These are phyloP conservation scores for Wickerhamiella galacta DNA, from an alignment of 805 yeast genomes.

Conservation along the genomic window DNA sequence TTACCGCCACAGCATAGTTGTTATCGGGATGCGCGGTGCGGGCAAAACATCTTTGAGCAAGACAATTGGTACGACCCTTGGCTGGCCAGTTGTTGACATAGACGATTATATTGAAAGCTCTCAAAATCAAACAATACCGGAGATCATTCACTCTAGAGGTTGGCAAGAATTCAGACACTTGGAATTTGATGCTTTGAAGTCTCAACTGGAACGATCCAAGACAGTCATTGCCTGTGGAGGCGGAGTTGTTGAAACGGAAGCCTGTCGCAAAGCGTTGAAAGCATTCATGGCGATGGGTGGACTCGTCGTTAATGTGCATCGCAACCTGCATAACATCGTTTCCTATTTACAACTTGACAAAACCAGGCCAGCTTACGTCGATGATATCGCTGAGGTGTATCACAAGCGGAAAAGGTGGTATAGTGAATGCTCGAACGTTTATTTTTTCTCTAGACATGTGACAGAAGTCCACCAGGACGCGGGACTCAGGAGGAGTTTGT, in stretches of 20 bases:
- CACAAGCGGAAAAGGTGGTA: conserved; percentile 64
- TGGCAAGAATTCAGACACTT: conserved; percentile 75
- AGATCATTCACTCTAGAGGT: conserved; percentile 45
- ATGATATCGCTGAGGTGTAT: conserved; percentile 76
- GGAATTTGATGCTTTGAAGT: conserved; percentile 42
- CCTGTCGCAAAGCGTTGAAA: conserved; percentile 48
- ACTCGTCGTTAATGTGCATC: conserved; percentile 76
- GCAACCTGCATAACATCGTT: conserved; percentile 69
- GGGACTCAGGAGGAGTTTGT: conserved; percentile 41
- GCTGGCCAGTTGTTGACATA: conserved; percentile 47
- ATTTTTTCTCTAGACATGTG: conserved; percentile 65
- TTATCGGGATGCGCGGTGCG: conserved; percentile 97
- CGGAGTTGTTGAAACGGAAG: conserved; percentile 69
- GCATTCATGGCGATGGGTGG: conserved; percentile 43
- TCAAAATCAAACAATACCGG: conserved; percentile 24
- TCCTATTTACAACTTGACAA: conserved; percentile 59
- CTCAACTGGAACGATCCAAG: no score
- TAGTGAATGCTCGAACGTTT: conserved; percentile 59
- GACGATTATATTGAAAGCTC: conserved; percentile 54
- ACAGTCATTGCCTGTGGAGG: conserved; percentile 89
- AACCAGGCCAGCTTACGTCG: conserved; percentile 72
- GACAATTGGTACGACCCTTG: conserved; percentile 57
- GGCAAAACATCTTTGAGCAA: conserved; percentile 80
- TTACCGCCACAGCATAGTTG: conserved; percentile 34
- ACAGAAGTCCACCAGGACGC: conserved; percentile 38